Evolutionary conservation across 495 filamentous ascomycete genomes (phyloP), one percentile per base, ranked within the genome.

Genomic region (Daldinia decipiens): DNA sequence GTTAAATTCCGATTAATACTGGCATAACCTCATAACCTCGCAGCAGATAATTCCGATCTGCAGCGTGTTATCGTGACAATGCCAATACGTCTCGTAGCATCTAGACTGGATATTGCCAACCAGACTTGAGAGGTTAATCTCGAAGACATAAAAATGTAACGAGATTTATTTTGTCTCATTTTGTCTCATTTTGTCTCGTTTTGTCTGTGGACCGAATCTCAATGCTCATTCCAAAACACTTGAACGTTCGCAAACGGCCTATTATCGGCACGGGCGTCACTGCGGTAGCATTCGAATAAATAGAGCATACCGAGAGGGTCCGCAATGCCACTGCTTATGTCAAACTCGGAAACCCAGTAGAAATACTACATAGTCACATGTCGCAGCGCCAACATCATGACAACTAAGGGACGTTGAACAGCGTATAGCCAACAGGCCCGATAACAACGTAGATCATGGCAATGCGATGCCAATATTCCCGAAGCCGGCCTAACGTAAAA

Each of bases 1-100:
- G 70, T 47, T 72, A 72, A 72, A 65, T 64, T n/a, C 47, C 17
- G 24, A 32, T 36, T 54, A 7, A 27, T 52, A 52, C 26, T 31
- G 29, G 50, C 50, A 21, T 52, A n/a, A 52, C 12, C 21, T 52
- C 50, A 21, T 52, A n/a, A 52, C 12, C 21, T 52, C 26, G 24
- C 26, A 52, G 26, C 24, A 52, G 3, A 27, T 27, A 15, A 15
- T 26, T 27, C 47, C 27, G 24, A 52, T 52, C 26, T 29, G 15
- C 13, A 15, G 1, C 17, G 19, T 45, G 19, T 15, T 52, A n/a
- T 29, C 50, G 50, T 27, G 50, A 26, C 26, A 45, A 45, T 45
- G 17, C 7, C 7, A 45, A 17, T 21, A 21, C 40, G 40, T 45
- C 17, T 19, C 8, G 40, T 21, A 45, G 8, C 40, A 45, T 52